phyloP scores from a whole-genome alignment of 306 rosid species.

The Cyamopsis tetragonoloba region DNA sequence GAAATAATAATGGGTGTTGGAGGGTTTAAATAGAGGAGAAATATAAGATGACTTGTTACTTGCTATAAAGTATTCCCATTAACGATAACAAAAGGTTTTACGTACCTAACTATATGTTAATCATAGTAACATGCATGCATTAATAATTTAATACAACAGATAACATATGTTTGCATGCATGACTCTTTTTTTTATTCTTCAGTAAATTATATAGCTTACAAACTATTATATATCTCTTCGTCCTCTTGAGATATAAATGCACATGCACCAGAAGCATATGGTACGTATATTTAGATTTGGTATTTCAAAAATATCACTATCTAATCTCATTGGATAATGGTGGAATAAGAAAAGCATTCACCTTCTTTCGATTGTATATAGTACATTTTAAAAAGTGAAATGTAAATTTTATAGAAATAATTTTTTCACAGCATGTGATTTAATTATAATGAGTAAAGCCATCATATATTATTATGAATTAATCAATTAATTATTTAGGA shows the following conservation, averaged over 20 bases:
- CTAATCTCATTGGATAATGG: not conserved
- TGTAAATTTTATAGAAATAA: not conserved
- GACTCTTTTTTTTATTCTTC: not conserved
- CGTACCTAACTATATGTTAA: slow-evolving; percentile 50
- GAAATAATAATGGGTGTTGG: slow-evolving; percentile 45
- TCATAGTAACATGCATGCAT: slow-evolving; percentile 37
- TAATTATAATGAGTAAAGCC: no score
- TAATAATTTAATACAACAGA: slow-evolving; percentile 18
- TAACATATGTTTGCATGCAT: slow-evolving; percentile 18
- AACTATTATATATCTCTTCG: slow-evolving; percentile 5
- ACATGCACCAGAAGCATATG: slow-evolving; percentile 23
- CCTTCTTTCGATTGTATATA: not conserved
- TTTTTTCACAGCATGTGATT: no score
- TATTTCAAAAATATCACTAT: slow-evolving; percentile 11
- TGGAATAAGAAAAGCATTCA: not conserved
- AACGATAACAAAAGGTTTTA: slow-evolving; percentile 16
- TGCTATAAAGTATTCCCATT: slow-evolving; percentile 17
- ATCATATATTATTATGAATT: no score
- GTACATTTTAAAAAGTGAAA: not conserved
- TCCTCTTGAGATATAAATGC: slow-evolving; percentile 3
- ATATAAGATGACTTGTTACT: slow-evolving; percentile 21
- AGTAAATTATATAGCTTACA: not conserved
- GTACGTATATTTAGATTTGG: not conserved
- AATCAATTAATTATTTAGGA: no score
- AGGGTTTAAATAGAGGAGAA: slow-evolving; percentile 62